phyloP scores from a whole-genome alignment of 257 asterid species.

The Jacaranda copaia region DNA sequence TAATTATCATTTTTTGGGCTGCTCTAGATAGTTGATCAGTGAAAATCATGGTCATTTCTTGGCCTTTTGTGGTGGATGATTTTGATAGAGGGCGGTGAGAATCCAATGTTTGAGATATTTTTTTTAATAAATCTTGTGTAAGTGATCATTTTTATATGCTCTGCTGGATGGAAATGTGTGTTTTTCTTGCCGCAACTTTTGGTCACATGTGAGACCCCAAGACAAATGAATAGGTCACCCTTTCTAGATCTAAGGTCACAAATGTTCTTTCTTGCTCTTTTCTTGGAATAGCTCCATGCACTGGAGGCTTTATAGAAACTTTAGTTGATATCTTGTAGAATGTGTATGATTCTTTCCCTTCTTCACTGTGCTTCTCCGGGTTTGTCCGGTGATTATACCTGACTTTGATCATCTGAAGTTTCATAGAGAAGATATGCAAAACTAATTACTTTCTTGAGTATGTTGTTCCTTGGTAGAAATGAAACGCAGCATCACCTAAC shows the following conservation, averaged over 20 bases:
- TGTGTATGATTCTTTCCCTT: conserved; percentile 24
- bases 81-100: conserved; percentile 30
- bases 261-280: background rate
- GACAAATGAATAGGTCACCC: background rate
- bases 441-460: background rate
- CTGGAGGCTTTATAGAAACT: conserved; percentile 26
- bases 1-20: background rate
- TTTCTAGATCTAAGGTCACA: conserved; percentile 3
- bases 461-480: background rate
- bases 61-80: conserved; percentile 31
- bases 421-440: background rate
- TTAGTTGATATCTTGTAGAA: conserved; percentile 16
- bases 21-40: conserved; percentile 19
- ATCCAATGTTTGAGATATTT: conserved; percentile 24
- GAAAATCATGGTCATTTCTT: conserved; percentile 34
- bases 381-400: background rate
- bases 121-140: background rate
- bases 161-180: background rate
- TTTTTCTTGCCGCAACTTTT: conserved; percentile 13
- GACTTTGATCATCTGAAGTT: conserved; percentile 1
- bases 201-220: conserved; percentile 1
- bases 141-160: conserved; percentile 10
- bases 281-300: conserved; percentile 10
- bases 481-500: conserved; percentile 9
- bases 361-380: conserved; percentile 19